Conservation (phyloP, 192 early-diverging fungal species). For the Globomyces pollinis-pini region DNA sequence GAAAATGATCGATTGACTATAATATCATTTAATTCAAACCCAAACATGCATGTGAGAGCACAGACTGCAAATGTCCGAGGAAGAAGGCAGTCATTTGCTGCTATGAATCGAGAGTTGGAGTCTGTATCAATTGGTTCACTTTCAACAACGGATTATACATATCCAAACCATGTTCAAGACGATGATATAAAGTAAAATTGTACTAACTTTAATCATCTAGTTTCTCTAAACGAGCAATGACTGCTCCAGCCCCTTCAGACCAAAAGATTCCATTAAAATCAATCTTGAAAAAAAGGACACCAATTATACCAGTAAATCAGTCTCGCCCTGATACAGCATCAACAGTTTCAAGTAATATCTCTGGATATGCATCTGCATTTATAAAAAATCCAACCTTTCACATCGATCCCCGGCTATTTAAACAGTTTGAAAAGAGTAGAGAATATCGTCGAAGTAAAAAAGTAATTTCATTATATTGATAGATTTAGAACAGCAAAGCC, state of each 20-base stretch:
- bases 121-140: no score
- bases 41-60: no score
- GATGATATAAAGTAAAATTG: neutral
- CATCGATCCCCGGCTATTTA: neutral
- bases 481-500: neutral
- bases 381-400: neutral
- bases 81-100: no score
- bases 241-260: neutral
- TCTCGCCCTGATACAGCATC: neutral
- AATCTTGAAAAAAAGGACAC: neutral
- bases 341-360: neutral
- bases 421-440: slow-evolving; percentile 2
- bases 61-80: no score
- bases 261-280: neutral
- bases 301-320: neutral
- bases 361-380: neutral
- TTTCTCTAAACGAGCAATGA: neutral
- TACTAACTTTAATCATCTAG: neutral
- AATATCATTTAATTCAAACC: no score
- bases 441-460: neutral
- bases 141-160: no score
- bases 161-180: no score
- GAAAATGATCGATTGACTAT: no score
- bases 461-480: no score
- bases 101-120: no score